Evolutionary conservation across 306 rosid genomes (phyloP).

Genomic region (Trichosanthes cucumerina): DNA sequence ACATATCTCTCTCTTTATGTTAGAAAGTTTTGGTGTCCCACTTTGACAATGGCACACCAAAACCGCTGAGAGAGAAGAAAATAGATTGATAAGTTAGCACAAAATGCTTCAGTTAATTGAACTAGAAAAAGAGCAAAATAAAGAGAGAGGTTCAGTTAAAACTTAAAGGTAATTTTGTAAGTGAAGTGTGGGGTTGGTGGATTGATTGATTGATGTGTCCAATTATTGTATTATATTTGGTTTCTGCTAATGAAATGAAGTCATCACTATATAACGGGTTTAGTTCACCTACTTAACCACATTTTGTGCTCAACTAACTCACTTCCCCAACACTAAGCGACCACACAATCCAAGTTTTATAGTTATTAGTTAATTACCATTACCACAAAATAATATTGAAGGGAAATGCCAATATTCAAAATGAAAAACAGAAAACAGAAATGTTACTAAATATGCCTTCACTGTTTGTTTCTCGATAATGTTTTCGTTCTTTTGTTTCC

Average conservation of each 20-base stretch:
- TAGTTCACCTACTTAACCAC: conserved; percentile 77
- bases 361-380: neutral
- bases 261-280: conserved; percentile 31
- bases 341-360: neutral
- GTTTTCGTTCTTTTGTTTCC: no score
- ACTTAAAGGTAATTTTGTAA: conserved; percentile 29
- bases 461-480: no score
- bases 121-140: neutral
- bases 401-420: no score
- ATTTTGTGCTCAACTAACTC: neutral
- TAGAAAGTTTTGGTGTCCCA: conserved; percentile 1
- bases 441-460: no score
- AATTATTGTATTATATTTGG: neutral
- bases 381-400: neutral
- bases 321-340: neutral
- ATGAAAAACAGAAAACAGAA: no score
- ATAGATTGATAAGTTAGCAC: neutral
- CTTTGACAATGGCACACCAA: conserved; percentile 3
- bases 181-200: conserved; percentile 70
- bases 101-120: neutral
- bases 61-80: neutral
- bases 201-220: conserved; percentile 17
- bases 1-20: neutral
- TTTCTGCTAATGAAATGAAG: conserved; percentile 3
- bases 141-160: conserved; percentile 38